Evolutionary conservation across 140 eudicot species (phyloP).

Genomic region (Anethum foeniculum): DNA sequence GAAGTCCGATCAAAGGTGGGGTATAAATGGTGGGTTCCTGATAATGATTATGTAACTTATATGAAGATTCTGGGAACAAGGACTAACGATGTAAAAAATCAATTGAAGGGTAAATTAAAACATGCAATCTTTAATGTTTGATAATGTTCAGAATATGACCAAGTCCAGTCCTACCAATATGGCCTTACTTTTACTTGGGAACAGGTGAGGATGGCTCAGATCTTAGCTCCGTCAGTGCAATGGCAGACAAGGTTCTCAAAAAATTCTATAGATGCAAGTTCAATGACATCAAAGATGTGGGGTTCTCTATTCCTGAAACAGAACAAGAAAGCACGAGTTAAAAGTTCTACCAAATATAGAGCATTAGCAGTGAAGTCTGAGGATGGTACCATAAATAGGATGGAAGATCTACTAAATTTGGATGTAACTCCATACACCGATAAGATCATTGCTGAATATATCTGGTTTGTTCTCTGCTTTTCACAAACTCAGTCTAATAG

Average conservation of each 20-base stretch:
- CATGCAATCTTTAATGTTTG: background rate
- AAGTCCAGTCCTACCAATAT: conserved; percentile 1
- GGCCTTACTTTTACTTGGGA: conserved; percentile 16
- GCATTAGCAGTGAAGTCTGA: conserved; percentile 46
- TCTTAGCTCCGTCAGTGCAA: conserved; percentile 88
- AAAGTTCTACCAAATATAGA: conserved; percentile 44
- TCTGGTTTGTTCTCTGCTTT: conserved; percentile 45
- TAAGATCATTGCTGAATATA: conserved; percentile 85
- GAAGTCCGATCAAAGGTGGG: background rate
- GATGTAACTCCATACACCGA: conserved; percentile 79
- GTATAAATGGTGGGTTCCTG: background rate
- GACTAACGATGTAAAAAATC: background rate
- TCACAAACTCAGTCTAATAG: background rate
- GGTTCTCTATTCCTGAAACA: conserved; percentile 60
- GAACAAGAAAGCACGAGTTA: conserved; percentile 52
- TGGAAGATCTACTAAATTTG: conserved; percentile 81
- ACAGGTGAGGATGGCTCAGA: conserved; percentile 70
- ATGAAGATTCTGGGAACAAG: background rate
- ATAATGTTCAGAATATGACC: background rate
- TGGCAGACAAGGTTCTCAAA: conserved; percentile 67
- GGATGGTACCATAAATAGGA: conserved; percentile 65
- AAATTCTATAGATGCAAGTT: conserved; percentile 37
- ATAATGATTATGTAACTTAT: background rate
- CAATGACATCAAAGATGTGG: conserved; percentile 60
- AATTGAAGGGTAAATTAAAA: background rate